Percentiles rank a stretch among this genome's conserved stretches.
Conservation (phyloP, 805 yeast species). For the Nakazawaea molendinolei region DNA sequence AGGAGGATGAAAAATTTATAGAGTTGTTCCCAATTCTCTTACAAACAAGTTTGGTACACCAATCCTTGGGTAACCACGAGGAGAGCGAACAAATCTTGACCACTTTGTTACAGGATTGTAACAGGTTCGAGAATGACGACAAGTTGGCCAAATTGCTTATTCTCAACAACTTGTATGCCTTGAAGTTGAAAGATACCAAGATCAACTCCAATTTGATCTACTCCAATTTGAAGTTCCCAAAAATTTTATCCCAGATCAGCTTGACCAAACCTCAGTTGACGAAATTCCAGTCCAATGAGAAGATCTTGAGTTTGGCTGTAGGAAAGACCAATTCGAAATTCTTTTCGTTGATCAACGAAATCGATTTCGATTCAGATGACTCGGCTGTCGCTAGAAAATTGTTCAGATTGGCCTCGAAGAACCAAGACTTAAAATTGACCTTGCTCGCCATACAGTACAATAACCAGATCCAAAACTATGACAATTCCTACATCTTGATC, state of each 20-base stretch:
- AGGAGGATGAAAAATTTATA: conserved; percentile 37
- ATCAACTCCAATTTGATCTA: conserved; percentile 22
- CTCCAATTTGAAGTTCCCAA: conserved; percentile 24
- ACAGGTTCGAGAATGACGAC: conserved; percentile 26
- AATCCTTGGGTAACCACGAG: conserved; percentile 26
- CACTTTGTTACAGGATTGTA: conserved; percentile 21
- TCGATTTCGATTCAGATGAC: conserved; percentile 15
- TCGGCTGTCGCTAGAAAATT: conserved; percentile 22
- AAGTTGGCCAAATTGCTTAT: conserved; percentile 33
- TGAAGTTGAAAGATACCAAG: conserved; percentile 12
- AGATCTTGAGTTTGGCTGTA: conserved; percentile 32
- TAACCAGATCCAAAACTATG: conserved; percentile 22
- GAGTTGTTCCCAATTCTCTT: conserved; percentile 58
- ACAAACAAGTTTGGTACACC: conserved; percentile 52
- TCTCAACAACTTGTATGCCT: conserved; percentile 36
- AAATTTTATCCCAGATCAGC: conserved; percentile 22
- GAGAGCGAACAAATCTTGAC: conserved; percentile 32
- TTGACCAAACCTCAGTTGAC: conserved; percentile 34
- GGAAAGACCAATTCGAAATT: conserved; percentile 24
- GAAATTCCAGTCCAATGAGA: conserved; percentile 35
- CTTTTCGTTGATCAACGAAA: conserved; percentile 16
- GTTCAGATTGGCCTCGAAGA: conserved; percentile 27
- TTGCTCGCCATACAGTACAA: conserved; percentile 30
- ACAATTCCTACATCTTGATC: conserved; percentile 28
- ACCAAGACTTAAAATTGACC: conserved; percentile 23